Conservation (phyloP, 257 asterid species). For the Datura wrightii region DNA sequence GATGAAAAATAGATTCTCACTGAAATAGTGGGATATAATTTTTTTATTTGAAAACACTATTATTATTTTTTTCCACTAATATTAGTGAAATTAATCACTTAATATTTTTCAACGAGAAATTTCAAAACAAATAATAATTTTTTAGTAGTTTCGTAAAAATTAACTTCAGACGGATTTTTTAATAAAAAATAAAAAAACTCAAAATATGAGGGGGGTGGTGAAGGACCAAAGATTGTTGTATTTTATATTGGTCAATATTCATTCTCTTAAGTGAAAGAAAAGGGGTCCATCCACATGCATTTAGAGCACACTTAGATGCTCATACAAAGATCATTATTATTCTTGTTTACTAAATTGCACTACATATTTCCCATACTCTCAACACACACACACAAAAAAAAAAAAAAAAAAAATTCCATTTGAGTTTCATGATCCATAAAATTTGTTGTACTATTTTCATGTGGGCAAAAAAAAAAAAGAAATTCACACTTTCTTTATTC, state of each 20-base stretch:
- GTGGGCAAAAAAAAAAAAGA: constrained; percentile 36
- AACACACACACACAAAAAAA: background rate
- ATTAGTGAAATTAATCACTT: no score
- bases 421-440: constrained; percentile 24
- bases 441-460: constrained; percentile 15
- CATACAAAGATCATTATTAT: constrained; percentile 48
- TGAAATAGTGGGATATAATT: no score
- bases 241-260: background rate
- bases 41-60: no score
- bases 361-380: background rate
- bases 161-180: no score
- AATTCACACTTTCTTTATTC: constrained; percentile 29
- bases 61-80: no score
- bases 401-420: constrained; percentile 29
- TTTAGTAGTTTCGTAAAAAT: no score
- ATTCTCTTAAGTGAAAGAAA: background rate
- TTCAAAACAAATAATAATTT: no score
- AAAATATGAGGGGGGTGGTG: background rate
- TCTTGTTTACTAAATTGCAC: constrained; percentile 29
- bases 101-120: no score
- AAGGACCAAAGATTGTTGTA: constrained; percentile 37
- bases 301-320: constrained; percentile 39
- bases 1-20: no score
- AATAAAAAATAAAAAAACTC: no score
- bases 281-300: constrained; percentile 38